Evolutionary conservation across 2,329 filamentous ascomycete genomes (phyloP), one percentile per base, ranked within the genome.

Genomic region (Cordyceps javanica): DNA sequence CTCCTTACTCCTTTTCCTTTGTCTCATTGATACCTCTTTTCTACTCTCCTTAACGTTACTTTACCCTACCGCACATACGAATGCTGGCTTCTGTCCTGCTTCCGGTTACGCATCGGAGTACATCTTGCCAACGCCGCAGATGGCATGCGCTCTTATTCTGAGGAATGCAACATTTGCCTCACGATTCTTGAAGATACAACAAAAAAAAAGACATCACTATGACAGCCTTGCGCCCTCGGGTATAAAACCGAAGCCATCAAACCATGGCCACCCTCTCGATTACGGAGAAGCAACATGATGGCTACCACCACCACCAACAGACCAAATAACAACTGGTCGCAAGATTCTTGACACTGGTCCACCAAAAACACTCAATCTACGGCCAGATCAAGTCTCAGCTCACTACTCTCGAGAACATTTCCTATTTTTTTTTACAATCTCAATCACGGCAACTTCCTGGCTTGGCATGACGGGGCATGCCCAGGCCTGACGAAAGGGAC

Each of bases 231-330:
- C 30, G 28, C 4, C 39, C 30, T 34, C 23, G 2, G 9, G 41
- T 16, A 7, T 46, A 55, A n/a, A n/a, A 41, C 41, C 32, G 25
- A 34, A 39, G 39, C 30, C 41, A 46, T 46, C 28, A 25, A 52
- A 23, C 16, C 21, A 55, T 55, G 52, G 41, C n/a, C 52, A 46
- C 52, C 41, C 39, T 55, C 52, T 25, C 30, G 52, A 55, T 28
- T 10, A 45, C 39, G 52, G 38, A 55, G 52, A 55, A 55, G 26
- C 26, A 42, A 19, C 30, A 2, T 2, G 5, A 38, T 11, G 25
- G 13, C 34, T 3, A 30, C 36, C 19, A 16, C 16, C 21, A 34
- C n/a, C 8, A 34, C 19, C 44, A 46, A 49, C n/a, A 36, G n/a
- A 38, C 3, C 25, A 19, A 10, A 41, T 14, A 11, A 36, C 38